phyloP scores from a whole-genome alignment of 176 grass and related monocot genomes.

The Avena eriantha region DNA sequence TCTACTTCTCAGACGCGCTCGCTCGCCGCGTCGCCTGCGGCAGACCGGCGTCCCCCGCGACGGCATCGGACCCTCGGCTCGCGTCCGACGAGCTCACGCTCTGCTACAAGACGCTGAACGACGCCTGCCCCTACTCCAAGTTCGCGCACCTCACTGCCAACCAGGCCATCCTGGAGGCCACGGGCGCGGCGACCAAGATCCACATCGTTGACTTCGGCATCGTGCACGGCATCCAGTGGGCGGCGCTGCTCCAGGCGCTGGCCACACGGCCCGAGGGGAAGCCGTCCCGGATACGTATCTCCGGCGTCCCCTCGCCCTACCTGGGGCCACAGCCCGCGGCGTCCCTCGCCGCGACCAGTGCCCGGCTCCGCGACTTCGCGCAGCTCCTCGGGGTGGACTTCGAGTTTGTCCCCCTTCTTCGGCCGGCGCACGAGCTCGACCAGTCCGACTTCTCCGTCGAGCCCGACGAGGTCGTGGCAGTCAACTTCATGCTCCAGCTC shows the following conservation, averaged over 20 bases:
- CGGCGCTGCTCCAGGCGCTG: constrained; percentile 94
- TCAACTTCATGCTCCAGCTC: constrained; percentile 98
- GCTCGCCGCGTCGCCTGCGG: constrained; percentile 50
- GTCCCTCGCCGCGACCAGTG: constrained; percentile 80
- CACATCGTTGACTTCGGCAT: constrained; percentile 96
- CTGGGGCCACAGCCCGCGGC: constrained; percentile 63
- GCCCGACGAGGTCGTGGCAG: constrained; percentile 67
- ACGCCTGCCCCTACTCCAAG: constrained; percentile 97
- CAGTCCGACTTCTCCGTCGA: constrained; percentile 72
- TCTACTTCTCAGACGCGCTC: constrained; percentile 92
- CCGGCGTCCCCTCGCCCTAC: constrained; percentile 81
- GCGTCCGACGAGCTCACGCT: constrained; percentile 82
- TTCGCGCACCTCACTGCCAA: constrained; percentile 97
- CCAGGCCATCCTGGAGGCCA: constrained; percentile 97
- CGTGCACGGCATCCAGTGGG: constrained; percentile 95
- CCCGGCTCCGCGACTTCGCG: constrained; percentile 80
- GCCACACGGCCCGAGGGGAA: constrained; percentile 86
- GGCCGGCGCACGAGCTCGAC: constrained; percentile 67
- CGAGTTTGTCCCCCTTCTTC: constrained; percentile 85
- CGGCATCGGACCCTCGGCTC: constrained; percentile 34
- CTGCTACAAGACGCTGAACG: constrained; percentile 93
- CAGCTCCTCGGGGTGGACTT: constrained; percentile 84
- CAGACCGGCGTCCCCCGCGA: background rate
- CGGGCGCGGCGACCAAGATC: constrained; percentile 70
- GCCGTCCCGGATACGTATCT: constrained; percentile 77